Base-by-base conservation (phyloP, 176 grass and related monocot species). In the Triticum monococcum region DNA sequence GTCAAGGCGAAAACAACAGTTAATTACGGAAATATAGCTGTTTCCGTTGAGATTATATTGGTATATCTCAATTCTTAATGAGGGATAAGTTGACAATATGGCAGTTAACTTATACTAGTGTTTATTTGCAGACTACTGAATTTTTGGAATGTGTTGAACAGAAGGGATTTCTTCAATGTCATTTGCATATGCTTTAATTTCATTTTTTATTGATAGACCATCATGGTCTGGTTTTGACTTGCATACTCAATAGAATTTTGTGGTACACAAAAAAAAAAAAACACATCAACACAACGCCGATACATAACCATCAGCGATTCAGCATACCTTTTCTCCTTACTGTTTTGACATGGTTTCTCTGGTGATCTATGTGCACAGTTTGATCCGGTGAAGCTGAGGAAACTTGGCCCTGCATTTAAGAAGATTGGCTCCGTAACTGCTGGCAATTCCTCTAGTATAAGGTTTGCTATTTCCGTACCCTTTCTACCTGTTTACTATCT, bases 401-500 rank as follows among this genome's bases (percentile, higher is more conserved):
- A 90, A 83, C 91, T 94, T 37, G 64, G 87, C n/a, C 94, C 94
- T 1, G 93, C 28, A 30, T 30, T 30, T 30, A 90, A 90, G 74
- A 48, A 78, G 37, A 94, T 77, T 82, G 83, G 83, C 68, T 94
- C 88, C 48, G 88, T 94, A 77, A 94, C 94, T 3, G 90, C 92
- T 17, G 94, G 86, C 38, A 97, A 89, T 83, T 86, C 94, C 87
- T 97, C 94, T 78, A 92, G 94, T 86, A 97, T 97, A 84, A 97
- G 89, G 94, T 86, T 4, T 78, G 2, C 28, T 30, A 57, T 3
- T 57, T 22, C 3, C 18, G 1, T 57, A 22, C 54, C 54, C 54
- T 57, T 57, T 18, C 54, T 57, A 1, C 54, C 0, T 57, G 5
- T 22, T 20, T 20, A 57, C 7, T 57, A 22, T 57, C 37, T 79